Evolutionary conservation across 495 filamentous ascomycete genomes (phyloP), one percentile per base, ranked within the genome.

Genomic region (Trichocladium uniseriatum): DNA sequence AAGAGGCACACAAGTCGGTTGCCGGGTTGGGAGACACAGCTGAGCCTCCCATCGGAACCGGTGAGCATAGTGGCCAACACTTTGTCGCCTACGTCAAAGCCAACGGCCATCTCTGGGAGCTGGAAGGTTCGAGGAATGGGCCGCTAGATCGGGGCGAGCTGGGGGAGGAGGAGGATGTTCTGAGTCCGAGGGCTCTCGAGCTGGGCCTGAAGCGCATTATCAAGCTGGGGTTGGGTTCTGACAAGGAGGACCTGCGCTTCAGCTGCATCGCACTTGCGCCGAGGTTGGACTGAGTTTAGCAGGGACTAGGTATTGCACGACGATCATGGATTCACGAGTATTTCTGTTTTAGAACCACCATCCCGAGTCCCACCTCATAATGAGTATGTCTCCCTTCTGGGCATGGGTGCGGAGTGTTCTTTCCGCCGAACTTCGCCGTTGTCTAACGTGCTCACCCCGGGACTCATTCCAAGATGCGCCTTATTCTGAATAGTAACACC

Each of bases 61-160:
- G 67, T 41, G 68, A 68, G 45, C 51, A 51, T 16, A 57, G 74
- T 11, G 79, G 79, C 27, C 70, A 78, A 56, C 86, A 92, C 61
- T 91, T 86, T 62, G 81, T 92, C 48, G 79, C 79, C 6, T 90
- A 89, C 66, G 82, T 89, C 13, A 85, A 82, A 65, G 70, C 51
- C 1, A 77, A 82, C 60, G 79, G 81, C n/a, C 75, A 74, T 53
- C 65, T 92, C 37, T 92, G 86, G 79, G 88, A 91, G 69, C 63
- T 94, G 52, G 86, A 91, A 63, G 86, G 87, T 6, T 53, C 56
- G 49, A 59, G 86, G 50, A 82, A 83, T 51, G 87, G 88, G 0
- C 88, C 88, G 3, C 48, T 92, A 24, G 73, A 84, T 28, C 70
- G 84, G n/a, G 88, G 88, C 1, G 52, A 54, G 11, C 61, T 92